These are phyloP conservation scores for Euphorbia pulcherrima DNA, from an alignment of 345 rosid species.

Conservation along the genomic window DNA sequence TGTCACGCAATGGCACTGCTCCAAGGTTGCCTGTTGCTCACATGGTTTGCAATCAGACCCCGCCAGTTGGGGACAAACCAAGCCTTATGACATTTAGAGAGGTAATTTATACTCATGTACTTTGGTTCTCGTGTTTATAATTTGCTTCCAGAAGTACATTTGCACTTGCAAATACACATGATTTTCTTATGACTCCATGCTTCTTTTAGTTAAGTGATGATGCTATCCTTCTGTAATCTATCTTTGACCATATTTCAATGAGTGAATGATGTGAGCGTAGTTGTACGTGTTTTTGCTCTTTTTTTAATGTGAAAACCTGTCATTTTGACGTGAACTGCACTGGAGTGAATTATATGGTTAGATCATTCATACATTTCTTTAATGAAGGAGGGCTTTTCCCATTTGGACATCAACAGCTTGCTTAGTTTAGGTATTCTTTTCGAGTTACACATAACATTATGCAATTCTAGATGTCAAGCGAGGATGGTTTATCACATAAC, in stretches of 20 bases:
- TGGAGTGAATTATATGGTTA: neutral
- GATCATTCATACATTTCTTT: neutral
- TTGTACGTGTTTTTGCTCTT: too few species aligned
- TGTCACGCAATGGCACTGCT: constrained; percentile 46
- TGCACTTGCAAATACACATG: neutral
- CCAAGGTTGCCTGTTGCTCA: constrained; percentile 77
- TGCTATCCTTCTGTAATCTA: too few species aligned
- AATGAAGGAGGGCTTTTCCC: too few species aligned
- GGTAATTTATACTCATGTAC: constrained; percentile 38
- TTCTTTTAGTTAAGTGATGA: too few species aligned
- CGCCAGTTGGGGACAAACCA: constrained; percentile 87
- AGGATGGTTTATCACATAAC: too few species aligned
- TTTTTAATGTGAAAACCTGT: too few species aligned
- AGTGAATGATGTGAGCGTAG: too few species aligned
- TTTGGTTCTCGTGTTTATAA: too few species aligned
- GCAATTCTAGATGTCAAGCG: too few species aligned
- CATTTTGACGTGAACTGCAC: neutral
- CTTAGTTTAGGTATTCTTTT: neutral
- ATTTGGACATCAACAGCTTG: neutral
- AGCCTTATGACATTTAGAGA: constrained; percentile 95
- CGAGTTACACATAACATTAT: neutral
- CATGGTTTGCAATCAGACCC: constrained; percentile 96
- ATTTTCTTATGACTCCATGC: too few species aligned
- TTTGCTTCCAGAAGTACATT: neutral
- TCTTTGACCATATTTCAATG: too few species aligned